Evolutionary conservation across 164 flowering plant species (phyloP), one percentile per base, ranked within the genome.

Genomic region (Vitis amurensis): DNA sequence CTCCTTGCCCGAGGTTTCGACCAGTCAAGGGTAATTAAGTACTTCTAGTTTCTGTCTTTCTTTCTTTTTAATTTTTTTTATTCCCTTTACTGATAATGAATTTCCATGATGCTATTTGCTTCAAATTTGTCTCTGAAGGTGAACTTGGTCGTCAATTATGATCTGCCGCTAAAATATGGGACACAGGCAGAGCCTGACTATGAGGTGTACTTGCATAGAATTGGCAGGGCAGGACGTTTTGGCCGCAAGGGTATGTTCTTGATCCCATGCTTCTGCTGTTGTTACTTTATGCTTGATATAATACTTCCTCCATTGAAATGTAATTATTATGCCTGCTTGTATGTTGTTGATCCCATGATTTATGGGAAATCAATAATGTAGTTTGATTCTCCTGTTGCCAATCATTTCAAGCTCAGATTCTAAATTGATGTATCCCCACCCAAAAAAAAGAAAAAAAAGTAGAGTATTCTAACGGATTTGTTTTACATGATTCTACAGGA

Each of bases 221-320:
- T 93, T 66, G 99, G 99, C 13, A 80, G 98, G 73, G 95, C 99
- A 8, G 99, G 99, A 56, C 92, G 98, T 11, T 95, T 95, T 84
- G 99, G 99, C 64, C 96, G 99, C 70, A 93, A 93, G 68, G 99
- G 97, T 89, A 78, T 37, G 73, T 66, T 76, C 52, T 57, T 65
- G 16, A n/a, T 57, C 49, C 51, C 15, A n/a, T 4, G 10, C 37
- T 67, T 37, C 13, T 63, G 14, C 13, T 53, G 29, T 47, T 60
- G 57, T 2, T 44, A 2, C 10, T n/a, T 1, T 66, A 1, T 56
- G 3, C 55, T 12, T 56, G 9, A 19, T 23, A 3, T 31, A 31
- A 31, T 31, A 31, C 44, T 31, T 31, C 7, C 44, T 31, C 44
- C 44, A 31, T 3, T 31, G 44, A 31, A 31, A 31, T 31, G 6